Base-by-base conservation (phyloP, 2,329 filamentous ascomycete species). In the Hysterium pulicare region DNA sequence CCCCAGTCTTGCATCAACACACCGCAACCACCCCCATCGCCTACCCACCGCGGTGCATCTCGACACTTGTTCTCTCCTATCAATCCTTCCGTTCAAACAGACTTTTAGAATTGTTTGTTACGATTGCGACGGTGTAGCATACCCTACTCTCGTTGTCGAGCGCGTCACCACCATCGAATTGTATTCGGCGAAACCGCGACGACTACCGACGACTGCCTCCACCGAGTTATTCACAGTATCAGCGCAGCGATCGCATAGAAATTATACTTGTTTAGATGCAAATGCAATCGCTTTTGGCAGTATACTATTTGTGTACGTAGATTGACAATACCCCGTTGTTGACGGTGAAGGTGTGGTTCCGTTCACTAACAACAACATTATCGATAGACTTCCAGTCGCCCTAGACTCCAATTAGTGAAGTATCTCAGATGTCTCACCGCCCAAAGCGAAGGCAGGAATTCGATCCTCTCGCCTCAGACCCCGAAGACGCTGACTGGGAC, bases 391-490 rank as follows among this genome's bases (percentile, higher is more conserved):
- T 34, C 16, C 15, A 17, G 13, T 15, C 32, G 32, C 13, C 16
- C 15, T 34, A 17, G 26, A n/a, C 16, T 17, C 32, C 9, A 15
- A 17, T 34, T n/a, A 17, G 16, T 7, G 17, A 17, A 10, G 15
- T 19, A 11, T 1, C 36, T 34, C 28, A 10, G 33, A 51, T 49
- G 49, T 37, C 44, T 10, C 15, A 35, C 10, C 35, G 42, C 19
- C 44, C 32, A 16, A 64, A 64, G 47, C 50, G 60, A 17, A 53
- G 55, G 7, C 13, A 28, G 7, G 30, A 45, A 28, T 40, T 46
- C 33, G 45, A 50, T 17, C 41, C 42, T 8, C 36, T 33, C 23
- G 37, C 35, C 9, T 48, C 45, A 4, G 45, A 48, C 19, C 43
- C 45, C 15, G 40, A 48, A 34, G 47, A 50, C 22, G 28, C 30